Base-by-base conservation (phyloP, 139 green algal genomes). In the Closterium sp. region DNA sequence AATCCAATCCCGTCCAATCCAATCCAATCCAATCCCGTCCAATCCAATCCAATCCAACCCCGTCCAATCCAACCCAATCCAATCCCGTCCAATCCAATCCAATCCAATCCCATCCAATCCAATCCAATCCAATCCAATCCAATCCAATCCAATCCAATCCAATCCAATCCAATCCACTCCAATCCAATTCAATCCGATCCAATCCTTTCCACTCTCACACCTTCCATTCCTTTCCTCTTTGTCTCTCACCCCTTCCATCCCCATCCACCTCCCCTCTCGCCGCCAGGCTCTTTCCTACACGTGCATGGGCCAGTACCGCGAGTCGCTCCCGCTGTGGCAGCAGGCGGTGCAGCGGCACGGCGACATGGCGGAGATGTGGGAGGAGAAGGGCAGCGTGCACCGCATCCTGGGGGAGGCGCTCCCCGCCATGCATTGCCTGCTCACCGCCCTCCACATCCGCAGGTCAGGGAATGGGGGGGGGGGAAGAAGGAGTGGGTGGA, bases 81-180 rank as follows among this genome's bases (percentile, higher is more conserved):
- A n/a, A n/a, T n/a, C n/a, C n/a, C n/a, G n/a, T n/a, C n/a, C n/a
- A n/a, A n/a, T n/a, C n/a, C n/a, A n/a, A n/a, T n/a, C n/a, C n/a
- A n/a, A n/a, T n/a, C n/a, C n/a, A n/a, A n/a, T n/a, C n/a, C n/a
- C n/a, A n/a, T n/a, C n/a, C n/a, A n/a, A 35, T 88, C 84, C 84
- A 88, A 88, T 88, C 84, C 84, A 88, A 88, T 88, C 84, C 84
- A 88, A 88, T 88, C 84, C 84, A 88, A 88, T 88, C 84, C 84
- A 88, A 88, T 88, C 84, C 84, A 88, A 38, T 88, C 84, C 84
- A 88, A 88, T 88, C 84, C 84, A 88, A 88, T 88, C 84, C 84
- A 88, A 88, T 88, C 33, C 84, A 88, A 38, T 88, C 84, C 84
- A 88, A 88, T 38, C 84, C 84, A 38, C 10, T 88, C 84, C 84